Evolutionary conservation across 2,329 filamentous ascomycete genomes (phyloP).

Genomic region (Monosporascus sp.): DNA sequence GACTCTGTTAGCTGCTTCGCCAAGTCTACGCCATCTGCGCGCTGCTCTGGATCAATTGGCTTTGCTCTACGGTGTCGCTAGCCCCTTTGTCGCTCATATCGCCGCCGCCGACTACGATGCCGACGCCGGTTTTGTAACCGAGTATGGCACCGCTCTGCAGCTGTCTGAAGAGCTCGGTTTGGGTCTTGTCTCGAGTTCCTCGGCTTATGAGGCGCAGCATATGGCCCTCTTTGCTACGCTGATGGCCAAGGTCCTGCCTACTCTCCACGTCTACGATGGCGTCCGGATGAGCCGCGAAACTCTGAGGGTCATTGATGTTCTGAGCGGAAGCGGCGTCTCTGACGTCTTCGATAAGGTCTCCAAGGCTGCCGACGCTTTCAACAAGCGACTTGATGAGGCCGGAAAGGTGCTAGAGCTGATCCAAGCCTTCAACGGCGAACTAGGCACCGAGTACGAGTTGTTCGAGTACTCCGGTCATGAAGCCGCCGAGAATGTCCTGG

Average conservation of each 20-base stretch:
- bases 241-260: conserved; percentile 72
- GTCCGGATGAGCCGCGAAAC: conserved; percentile 79
- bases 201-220: conserved; percentile 89
- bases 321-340: conserved; percentile 66
- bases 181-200: conserved; percentile 78
- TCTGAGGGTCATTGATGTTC: conserved; percentile 73
- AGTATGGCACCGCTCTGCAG: conserved; percentile 77
- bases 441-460: conserved; percentile 86
- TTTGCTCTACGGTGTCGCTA: conserved; percentile 84
- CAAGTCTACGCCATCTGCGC: conserved; percentile 75
- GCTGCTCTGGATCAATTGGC: conserved; percentile 86
- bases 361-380: conserved; percentile 52
- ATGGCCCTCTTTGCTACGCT: conserved; percentile 87
- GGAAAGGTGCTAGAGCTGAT: conserved; percentile 67
- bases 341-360: conserved; percentile 63
- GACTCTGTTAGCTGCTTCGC: conserved; percentile 80
- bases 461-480: conserved; percentile 93
- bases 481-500: conserved; percentile 74
- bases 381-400: conserved; percentile 67
- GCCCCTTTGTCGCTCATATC: conserved; percentile 87
- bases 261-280: conserved; percentile 84
- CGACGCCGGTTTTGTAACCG: conserved; percentile 68
- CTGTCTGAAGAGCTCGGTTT: conserved; percentile 87
- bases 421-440: conserved; percentile 76
- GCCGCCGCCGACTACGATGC: conserved; percentile 82